Evolutionary conservation across 306 rosid species (phyloP).

Genomic region (Trifolium subterraneum): DNA sequence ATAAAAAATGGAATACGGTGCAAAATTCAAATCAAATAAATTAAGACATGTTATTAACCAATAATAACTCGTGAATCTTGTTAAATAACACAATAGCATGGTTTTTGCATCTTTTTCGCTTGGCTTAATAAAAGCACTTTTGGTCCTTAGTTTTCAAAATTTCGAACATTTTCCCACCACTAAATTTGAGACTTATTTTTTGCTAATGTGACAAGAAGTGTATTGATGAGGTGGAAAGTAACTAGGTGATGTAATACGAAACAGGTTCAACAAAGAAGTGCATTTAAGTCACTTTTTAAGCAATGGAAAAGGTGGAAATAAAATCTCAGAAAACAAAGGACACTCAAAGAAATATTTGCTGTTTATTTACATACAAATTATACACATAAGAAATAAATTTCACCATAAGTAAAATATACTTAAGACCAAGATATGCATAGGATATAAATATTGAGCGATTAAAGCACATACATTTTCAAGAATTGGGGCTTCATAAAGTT

Average conservation of each 20-base stretch:
- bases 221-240: background rate
- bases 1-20: background rate
- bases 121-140: background rate
- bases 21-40: background rate
- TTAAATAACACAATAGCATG: constrained; percentile 11
- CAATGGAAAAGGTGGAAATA: constrained; percentile 14
- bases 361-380: constrained; percentile 3
- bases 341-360: background rate
- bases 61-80: constrained; percentile 11
- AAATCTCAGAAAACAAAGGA: constrained; percentile 14
- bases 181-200: background rate
- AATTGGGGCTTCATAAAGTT: constrained; percentile 80
- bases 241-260: background rate
- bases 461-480: constrained; percentile 71
- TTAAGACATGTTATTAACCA: background rate
- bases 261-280: background rate
- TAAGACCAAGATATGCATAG: constrained; percentile 8
- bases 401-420: constrained; percentile 21
- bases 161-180: background rate
- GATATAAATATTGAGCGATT: constrained; percentile 34
- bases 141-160: background rate
- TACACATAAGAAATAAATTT: constrained; percentile 7
- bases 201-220: background rate
- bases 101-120: background rate
- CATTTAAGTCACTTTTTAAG: background rate